Evolutionary conservation across 352 stramenopile genomes (phyloP).

Genomic region (Phytophthora quininea): DNA sequence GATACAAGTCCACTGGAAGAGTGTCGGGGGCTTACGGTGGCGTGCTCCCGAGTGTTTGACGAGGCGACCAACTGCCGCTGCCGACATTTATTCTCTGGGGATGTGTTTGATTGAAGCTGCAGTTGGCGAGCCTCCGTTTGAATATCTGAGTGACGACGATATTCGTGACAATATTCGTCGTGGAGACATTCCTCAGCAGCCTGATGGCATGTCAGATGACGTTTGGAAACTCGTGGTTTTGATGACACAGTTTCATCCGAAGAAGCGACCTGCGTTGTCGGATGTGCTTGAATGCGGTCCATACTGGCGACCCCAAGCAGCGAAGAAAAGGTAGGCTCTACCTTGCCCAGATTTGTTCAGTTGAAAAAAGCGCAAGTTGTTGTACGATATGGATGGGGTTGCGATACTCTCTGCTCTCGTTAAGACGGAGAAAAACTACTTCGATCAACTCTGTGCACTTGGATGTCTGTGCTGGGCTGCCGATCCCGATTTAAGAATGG

Average conservation of each 20-base stretch:
- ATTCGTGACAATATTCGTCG: constrained; percentile 13
- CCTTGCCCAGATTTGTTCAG: constrained; percentile 3
- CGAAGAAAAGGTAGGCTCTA: constrained; percentile 1
- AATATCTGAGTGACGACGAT: constrained; percentile 12
- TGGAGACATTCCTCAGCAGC: constrained; percentile 13
- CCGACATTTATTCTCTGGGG: constrained; percentile 40
- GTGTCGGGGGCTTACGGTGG: constrained; percentile 20
- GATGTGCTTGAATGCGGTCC: background rate
- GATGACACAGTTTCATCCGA: constrained; percentile 9
- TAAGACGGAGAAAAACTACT: constrained; percentile 3
- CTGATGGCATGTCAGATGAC: constrained; percentile 18
- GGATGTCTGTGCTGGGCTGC: constrained; percentile 5
- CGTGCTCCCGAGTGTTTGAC: constrained; percentile 36
- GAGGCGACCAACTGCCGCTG: constrained; percentile 22
- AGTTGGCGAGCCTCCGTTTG: constrained; percentile 28
- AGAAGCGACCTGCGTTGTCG: background rate
- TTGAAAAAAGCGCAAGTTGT: background rate
- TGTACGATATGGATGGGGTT: constrained; percentile 4
- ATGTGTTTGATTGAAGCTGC: constrained; percentile 39
- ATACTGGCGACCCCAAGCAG: too few species aligned
- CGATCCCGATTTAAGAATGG: background rate
- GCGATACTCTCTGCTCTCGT: background rate
- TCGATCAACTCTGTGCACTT: constrained; percentile 4
- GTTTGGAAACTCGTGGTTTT: constrained; percentile 25
- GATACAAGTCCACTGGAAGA: background rate